phyloP scores from a whole-genome alignment of 805 yeast genomes.

The Suhomyces vadensis region DNA sequence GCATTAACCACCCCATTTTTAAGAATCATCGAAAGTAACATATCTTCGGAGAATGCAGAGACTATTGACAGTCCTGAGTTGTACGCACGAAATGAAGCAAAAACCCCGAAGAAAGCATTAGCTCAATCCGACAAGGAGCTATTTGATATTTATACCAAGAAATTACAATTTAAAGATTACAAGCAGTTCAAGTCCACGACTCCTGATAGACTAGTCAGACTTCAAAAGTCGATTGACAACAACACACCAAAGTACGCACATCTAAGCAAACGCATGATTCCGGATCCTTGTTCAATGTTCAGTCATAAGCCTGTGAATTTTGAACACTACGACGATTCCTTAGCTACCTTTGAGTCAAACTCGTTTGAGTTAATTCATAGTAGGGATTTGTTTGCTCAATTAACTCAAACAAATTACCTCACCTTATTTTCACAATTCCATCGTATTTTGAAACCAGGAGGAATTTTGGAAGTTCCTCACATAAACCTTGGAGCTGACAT shows the following conservation, averaged over 20 bases:
- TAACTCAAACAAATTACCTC: conserved; percentile 27
- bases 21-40: conserved; percentile 34
- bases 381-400: conserved; percentile 37
- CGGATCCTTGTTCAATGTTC: conserved; percentile 17
- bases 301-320: conserved; percentile 34
- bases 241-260: conserved; percentile 19
- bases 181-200: conserved; percentile 16
- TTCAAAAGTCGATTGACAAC: conserved; percentile 22
- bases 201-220: conserved; percentile 19
- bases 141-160: conserved; percentile 21
- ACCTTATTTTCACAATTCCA: conserved; percentile 32
- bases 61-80: conserved; percentile 17
- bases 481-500: conserved; percentile 15
- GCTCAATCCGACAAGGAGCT: conserved; percentile 23
- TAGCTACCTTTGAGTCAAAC: conserved; percentile 9
- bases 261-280: conserved; percentile 15
- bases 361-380: conserved; percentile 38
- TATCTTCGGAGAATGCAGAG: conserved; percentile 27
- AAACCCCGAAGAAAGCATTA: conserved; percentile 19
- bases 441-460: conserved; percentile 38
- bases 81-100: conserved; percentile 8
- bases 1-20: conserved; percentile 39
- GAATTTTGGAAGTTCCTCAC: conserved; percentile 34
- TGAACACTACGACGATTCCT: conserved; percentile 23
- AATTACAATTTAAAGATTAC: conserved; percentile 21